phyloP scores from a whole-genome alignment of 225 moss, liverwort and hornwort genomes.

The Sphagnum tenellum region DNA sequence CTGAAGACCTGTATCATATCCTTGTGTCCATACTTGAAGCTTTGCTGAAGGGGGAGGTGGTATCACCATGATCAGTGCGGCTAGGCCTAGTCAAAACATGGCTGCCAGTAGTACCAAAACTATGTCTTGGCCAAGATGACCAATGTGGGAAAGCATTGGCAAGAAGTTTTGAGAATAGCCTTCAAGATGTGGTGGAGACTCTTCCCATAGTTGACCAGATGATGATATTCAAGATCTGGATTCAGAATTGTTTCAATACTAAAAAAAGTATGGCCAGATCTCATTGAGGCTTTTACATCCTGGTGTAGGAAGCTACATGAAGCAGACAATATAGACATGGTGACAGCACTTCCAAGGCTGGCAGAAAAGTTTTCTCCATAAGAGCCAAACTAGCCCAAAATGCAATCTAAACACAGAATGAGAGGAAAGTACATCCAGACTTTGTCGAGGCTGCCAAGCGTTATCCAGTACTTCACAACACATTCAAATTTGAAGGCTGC shows the following conservation, averaged over 20 bases:
- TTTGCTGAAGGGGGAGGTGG: conserved; percentile 68
- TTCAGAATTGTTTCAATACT: conserved; percentile 67
- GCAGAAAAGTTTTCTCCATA: conserved; percentile 11
- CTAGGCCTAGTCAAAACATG: conserved; percentile 76
- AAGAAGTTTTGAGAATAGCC: conserved; percentile 55
- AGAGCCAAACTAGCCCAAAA: too few species aligned
- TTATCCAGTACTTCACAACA: too few species aligned
- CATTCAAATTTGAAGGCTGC: too few species aligned
- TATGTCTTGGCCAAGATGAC: conserved; percentile 71
- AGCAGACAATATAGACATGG: conserved; percentile 31
- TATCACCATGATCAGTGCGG: conserved; percentile 57
- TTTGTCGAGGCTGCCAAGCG: too few species aligned
- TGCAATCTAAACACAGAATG: too few species aligned
- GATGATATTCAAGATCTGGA: conserved; percentile 84
- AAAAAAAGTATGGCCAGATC: conserved; percentile 83
- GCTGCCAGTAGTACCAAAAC: conserved; percentile 82
- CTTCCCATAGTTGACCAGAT: conserved; percentile 90
- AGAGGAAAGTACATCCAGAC: too few species aligned
- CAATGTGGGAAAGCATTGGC: conserved; percentile 61
- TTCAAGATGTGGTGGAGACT: conserved; percentile 71
- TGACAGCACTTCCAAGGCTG: conserved; percentile 14
- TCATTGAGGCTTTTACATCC: conserved; percentile 86
- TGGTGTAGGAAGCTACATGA: conserved; percentile 90
- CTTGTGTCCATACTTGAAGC: conserved; percentile 82
- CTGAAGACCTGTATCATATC: conserved; percentile 68